Evolutionary conservation across 371 early-diverging fungal species (phyloP), one percentile per base, ranked within the genome.

Genomic region (Rhizomucor pusillus): DNA sequence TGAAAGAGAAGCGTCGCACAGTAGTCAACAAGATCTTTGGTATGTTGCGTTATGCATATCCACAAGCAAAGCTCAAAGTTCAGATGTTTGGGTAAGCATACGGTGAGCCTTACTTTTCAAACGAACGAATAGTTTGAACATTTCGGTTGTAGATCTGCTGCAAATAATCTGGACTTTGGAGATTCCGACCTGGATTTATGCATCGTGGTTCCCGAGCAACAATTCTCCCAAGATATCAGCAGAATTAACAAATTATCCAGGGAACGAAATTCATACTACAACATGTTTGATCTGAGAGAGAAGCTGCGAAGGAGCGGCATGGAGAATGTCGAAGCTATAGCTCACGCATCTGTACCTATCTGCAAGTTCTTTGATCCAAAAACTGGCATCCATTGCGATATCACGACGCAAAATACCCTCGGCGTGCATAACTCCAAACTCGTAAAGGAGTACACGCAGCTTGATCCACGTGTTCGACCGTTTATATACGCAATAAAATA

Each of bases 281-380:
- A 73, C 39, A 66, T 73, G 69, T 11, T 45, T 5, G 35, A 3
- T 13, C 25, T 73, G 5, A 58, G 63, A 6, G 10, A 25, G 7
- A 14, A 45, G 1, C 48, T 73, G 14, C 34, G 25, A 4, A 13
- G 20, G 10, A 48, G 54, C 2, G 67, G 69, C 36, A 68, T 73
- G 73, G 10, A n/a, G 3, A 19, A 62, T 22, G 57, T 68, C 1
- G 7, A 43, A 14, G 44, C 69, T 9, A 59, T 73, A 20, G 46
- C 48, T 0, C 20, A 18, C 1, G 64, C 87, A 0, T 75, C 62
- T 43, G 87, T 88, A 1, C 87, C 86, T 0, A 85, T 88, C 19
- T 84, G 82, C 69, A 88, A 84, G 60, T 85, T 87, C 48, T 68
- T 59, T 48, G 88, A 89, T 43, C 85, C 85, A 0, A 63, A 71